Evolutionary conservation across 176 grass and related monocot genomes (phyloP), one percentile per base, ranked within the genome.

Genomic region (Echinochloa phyllopogon): DNA sequence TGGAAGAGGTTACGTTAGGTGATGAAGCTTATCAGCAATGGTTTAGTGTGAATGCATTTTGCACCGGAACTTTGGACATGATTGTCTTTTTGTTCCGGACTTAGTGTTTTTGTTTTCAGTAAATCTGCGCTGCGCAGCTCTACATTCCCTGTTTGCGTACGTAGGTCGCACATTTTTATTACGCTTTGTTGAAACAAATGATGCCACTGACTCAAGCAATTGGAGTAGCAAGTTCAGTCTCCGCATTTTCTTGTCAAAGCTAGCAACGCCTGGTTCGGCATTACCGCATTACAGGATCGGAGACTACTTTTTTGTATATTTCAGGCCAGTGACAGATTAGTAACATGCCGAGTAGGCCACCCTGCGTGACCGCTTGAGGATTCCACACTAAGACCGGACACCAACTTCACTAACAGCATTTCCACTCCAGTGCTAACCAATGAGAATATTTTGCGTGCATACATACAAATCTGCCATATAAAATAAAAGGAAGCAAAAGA

Each of bases 1-100:
- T 71, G 20, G 36, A 41, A 41, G 52, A 41, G 59, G 66, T 80
- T 64, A 20, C 63, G 52, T 56, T 71, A 55, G 72, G 15, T 29
- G 36, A n/a, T 2, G 39, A 6, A 49, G 59, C 18, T 47, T 71
- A 33, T 45, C 2, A 2, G 56, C 51, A 7, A 38, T 39, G 66
- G 40, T 69, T 69, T 47, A 45, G 47, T 69, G 25, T 62, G 11
- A 27, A 51, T 64, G 76, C 42, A 41, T 16, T 69, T 29, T 41
- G 44, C 10, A 3, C 37, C 12, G 21, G 8, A 75, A 74, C 36
- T 36, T 53, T 24, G 44, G 17, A 63, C 61, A 65, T 47, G 8
- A 17, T 56, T 72, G 43, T 66, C 23, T 16, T 11, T 43, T 27
- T 47, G 42, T 72, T 27, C 21, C 11, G 6, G 42, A 6, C 24